Percentiles rank a stretch among this genome's conserved stretches.
These are phyloP conservation scores for Petunia hybrid DNA, from an alignment of 305 asterid genomes.

Conservation along the genomic window DNA sequence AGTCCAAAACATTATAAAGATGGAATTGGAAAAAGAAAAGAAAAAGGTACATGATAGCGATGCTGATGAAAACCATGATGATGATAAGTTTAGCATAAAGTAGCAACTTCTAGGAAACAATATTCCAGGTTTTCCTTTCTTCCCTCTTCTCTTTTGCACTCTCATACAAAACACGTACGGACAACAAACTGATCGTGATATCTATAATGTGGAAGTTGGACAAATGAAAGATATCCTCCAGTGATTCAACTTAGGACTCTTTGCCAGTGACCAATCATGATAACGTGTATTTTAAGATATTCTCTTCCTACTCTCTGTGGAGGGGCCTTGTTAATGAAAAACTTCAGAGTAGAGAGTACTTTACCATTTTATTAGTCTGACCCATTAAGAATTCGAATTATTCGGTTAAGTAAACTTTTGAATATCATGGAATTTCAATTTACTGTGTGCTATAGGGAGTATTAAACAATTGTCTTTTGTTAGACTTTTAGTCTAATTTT, in stretches of 20 bases:
- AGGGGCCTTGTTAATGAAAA: too few relatives aligned
- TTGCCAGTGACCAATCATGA: conserved; percentile 12
- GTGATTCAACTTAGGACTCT: conserved; percentile 18
- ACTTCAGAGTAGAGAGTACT: too few relatives aligned
- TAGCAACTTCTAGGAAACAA: conserved; percentile 5
- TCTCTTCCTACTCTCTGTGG: too few relatives aligned
- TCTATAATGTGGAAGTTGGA: conserved; percentile 9
- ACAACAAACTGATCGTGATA: neutral
- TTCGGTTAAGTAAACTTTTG: too few relatives aligned
- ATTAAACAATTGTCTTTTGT: too few relatives aligned
- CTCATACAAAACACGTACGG: neutral
- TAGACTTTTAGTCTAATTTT: too few relatives aligned
- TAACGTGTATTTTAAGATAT: conserved; percentile 11
- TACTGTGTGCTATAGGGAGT: too few relatives aligned
- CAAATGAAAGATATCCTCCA: conserved; percentile 21
- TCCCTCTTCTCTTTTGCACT: neutral
- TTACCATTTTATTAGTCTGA: too few relatives aligned
- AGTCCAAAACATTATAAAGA: neutral
- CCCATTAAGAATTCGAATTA: too few relatives aligned
- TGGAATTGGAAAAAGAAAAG: neutral
- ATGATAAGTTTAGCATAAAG: neutral
- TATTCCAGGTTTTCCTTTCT: neutral
- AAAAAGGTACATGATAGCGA: neutral
- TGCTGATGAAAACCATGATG: neutral
- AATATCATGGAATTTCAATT: too few relatives aligned